Conservation (phyloP, 192 early-diverging fungal species). For the Umbelopsis ramanniana region DNA sequence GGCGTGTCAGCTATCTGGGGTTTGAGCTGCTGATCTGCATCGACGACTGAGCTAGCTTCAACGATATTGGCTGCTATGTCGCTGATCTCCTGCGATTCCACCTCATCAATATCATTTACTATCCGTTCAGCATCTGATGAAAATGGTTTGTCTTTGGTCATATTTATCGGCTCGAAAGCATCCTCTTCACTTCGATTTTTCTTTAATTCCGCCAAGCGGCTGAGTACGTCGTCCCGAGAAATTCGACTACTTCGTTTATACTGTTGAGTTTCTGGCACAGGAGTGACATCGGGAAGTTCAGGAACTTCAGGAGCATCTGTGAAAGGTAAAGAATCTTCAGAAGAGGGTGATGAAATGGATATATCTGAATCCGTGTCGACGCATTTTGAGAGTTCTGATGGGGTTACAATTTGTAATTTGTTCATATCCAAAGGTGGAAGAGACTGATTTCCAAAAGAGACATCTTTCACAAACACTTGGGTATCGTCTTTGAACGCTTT, state of each 20-base stretch:
- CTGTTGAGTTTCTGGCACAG: neutral
- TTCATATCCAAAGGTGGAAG: constrained; percentile 12
- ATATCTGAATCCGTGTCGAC: constrained; percentile 17
- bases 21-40: neutral
- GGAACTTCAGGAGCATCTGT: constrained; percentile 2
- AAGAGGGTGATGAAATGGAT: constrained; percentile 6
- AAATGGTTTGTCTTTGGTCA: neutral
- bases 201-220: neutral
- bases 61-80: neutral
- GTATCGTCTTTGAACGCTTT: neutral
- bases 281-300: neutral
- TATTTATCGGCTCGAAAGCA: neutral
- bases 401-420: constrained; percentile 7
- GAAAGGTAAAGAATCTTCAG: constrained; percentile 12
- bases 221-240: constrained; percentile 8
- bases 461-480: neutral
- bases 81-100: neutral
- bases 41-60: neutral
- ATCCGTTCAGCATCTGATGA: neutral
- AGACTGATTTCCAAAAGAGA: neutral
- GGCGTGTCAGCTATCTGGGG: neutral
- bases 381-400: constrained; percentile 4
- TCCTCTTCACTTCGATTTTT: constrained; percentile 6
- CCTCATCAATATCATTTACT: neutral
- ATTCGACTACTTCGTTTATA: constrained; percentile 13